phyloP scores from a whole-genome alignment of 352 stramenopile species.

The Thraustotheca clavata region DNA sequence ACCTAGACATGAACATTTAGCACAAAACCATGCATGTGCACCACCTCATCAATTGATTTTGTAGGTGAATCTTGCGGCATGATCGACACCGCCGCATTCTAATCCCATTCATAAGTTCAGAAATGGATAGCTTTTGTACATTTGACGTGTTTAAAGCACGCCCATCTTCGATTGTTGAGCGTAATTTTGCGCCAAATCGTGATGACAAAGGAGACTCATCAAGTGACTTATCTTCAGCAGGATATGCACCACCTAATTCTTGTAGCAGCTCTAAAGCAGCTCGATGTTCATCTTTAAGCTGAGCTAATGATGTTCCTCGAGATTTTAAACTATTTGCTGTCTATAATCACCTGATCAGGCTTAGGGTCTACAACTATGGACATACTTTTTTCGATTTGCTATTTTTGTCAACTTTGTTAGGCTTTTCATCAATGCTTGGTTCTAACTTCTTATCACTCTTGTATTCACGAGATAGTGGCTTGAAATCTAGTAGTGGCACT shows the following conservation, averaged over 20 bases:
- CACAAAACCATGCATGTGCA: too few species aligned
- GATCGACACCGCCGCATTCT: too few species aligned
- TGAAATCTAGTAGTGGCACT: slow-evolving; percentile 8
- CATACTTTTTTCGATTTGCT: slow-evolving; percentile 8
- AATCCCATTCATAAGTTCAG: slow-evolving; percentile 5
- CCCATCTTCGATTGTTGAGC: neutral
- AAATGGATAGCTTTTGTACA: neutral
- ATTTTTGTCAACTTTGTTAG: neutral
- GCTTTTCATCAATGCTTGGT: neutral
- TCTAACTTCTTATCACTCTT: slow-evolving; percentile 10
- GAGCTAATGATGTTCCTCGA: slow-evolving; percentile 49
- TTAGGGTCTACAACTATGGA: neutral
- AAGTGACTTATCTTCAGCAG: slow-evolving; percentile 32
- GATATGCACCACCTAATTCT: slow-evolving; percentile 44
- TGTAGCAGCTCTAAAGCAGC: slow-evolving; percentile 61
- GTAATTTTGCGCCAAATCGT: slow-evolving; percentile 3
- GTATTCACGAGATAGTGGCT: neutral
- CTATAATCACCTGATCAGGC: slow-evolving; percentile 4
- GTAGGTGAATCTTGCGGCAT: too few species aligned
- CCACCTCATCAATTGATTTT: too few species aligned
- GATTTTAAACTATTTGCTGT: neutral
- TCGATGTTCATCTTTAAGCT: slow-evolving; percentile 66
- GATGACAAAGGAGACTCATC: slow-evolving; percentile 20
- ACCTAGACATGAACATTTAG: too few species aligned
- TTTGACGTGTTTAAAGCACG: neutral